phyloP scores from a whole-genome alignment of 805 yeast species.

The Starmerella vitae region DNA sequence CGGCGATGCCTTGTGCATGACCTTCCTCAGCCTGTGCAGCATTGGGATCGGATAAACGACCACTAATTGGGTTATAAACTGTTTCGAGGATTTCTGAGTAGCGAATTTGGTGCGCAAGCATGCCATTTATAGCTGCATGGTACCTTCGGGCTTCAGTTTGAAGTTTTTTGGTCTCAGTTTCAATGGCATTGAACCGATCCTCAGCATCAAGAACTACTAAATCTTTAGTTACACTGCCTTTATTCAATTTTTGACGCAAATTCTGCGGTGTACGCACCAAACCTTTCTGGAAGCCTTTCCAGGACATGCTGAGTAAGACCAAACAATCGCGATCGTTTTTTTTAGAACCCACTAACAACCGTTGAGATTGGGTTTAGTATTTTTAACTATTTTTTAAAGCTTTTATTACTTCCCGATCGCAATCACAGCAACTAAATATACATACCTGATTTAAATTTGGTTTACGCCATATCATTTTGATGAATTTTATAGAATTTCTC shows the following conservation, averaged over 20 bases:
- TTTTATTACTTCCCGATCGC: no score
- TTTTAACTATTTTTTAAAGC: no score
- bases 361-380: no score
- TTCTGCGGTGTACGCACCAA: conserved; percentile 63
- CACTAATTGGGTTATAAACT: conserved; percentile 90
- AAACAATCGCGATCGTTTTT: no score
- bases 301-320: no score
- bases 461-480: no score
- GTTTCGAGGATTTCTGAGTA: conserved; percentile 93
- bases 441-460: no score
- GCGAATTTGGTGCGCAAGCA: conserved; percentile 86
- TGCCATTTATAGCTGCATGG: conserved; percentile 80
- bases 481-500: no score
- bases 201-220: conserved; percentile 92
- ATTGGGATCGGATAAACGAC: conserved; percentile 80
- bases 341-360: no score
- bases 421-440: no score
- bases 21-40: conserved; percentile 68
- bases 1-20: conserved; percentile 91
- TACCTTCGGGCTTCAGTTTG: conserved; percentile 84
- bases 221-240: conserved; percentile 52
- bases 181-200: conserved; percentile 86
- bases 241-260: conserved; percentile 78
- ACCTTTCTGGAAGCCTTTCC: conserved; percentile 25
- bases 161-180: conserved; percentile 73